Conservation (phyloP, 306 rosid genomes). For the Sophora flavescens region DNA sequence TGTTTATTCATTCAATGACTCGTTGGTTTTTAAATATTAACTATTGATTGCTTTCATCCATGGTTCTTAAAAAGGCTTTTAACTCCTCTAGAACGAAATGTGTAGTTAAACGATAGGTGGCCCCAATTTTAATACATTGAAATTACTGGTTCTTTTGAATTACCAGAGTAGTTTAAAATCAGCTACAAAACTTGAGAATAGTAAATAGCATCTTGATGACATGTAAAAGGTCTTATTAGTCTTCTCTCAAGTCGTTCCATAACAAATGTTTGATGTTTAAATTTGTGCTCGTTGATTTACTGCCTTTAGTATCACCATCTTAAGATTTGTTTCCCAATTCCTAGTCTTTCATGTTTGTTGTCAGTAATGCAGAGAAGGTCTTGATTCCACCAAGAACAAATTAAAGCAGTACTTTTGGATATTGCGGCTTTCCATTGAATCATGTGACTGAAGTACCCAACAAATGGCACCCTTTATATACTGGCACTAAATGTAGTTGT, state of each 20-base stretch:
- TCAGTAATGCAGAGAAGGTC: slow-evolving; percentile 73
- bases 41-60: background rate
- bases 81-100: background rate
- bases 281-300: background rate
- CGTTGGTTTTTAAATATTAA: background rate
- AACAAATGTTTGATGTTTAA: slow-evolving; percentile 1
- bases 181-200: background rate
- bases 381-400: slow-evolving; percentile 68
- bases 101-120: background rate
- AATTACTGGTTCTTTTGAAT: background rate
- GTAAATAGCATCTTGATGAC: background rate
- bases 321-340: slow-evolving; percentile 32
- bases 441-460: slow-evolving; percentile 49
- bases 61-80: background rate
- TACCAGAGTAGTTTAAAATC: background rate
- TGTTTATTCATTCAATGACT: background rate
- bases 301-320: background rate
- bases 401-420: slow-evolving; percentile 78
- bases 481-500: slow-evolving; percentile 37
- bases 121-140: background rate
- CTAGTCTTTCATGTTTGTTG: slow-evolving; percentile 29
- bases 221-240: background rate
- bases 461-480: slow-evolving; percentile 15
- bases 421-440: slow-evolving; percentile 60
- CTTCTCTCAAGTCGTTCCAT: background rate